Percentiles rank a stretch among this genome's conserved stretches.
Conservation (phyloP, 169 alveolate species). For the Plasmodium knowlesi region DNA sequence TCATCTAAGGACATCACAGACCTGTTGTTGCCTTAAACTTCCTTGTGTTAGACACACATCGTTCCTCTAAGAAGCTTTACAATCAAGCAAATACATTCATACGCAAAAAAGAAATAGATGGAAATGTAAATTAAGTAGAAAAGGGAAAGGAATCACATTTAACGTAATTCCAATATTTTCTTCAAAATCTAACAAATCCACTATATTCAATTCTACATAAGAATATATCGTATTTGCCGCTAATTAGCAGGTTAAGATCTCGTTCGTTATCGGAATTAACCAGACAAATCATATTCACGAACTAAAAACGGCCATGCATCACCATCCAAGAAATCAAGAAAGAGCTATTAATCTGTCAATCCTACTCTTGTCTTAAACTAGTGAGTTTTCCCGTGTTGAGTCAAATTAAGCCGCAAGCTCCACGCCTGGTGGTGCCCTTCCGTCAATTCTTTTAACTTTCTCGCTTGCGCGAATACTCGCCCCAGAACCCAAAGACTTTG, state of each 20-base stretch:
- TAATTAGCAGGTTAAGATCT: slow-evolving; percentile 95
- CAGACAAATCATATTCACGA: slow-evolving; percentile 86
- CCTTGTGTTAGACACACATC: slow-evolving; percentile 89
- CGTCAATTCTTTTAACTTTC: slow-evolving; percentile 95
- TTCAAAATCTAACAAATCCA: neutral
- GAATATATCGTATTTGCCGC: slow-evolving; percentile 75
- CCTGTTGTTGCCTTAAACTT: slow-evolving; percentile 95
- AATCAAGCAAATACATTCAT: slow-evolving; percentile 50
- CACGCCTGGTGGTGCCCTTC: slow-evolving; percentile 96
- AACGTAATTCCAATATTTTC: neutral
- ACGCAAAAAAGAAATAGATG: neutral
- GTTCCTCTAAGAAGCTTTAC: slow-evolving; percentile 92
- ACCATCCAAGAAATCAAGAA: slow-evolving; percentile 92
- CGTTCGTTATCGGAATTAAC: slow-evolving; percentile 92
- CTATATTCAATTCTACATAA: neutral
- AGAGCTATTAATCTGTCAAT: slow-evolving; percentile 92
- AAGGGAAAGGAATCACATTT: slow-evolving; percentile 17
- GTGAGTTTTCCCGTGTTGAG: slow-evolving; percentile 93
- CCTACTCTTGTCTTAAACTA: slow-evolving; percentile 92
- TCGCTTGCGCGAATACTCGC: slow-evolving; percentile 97
- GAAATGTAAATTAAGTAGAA: neutral
- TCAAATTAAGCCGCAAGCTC: slow-evolving; percentile 94
- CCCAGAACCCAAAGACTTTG: slow-evolving; percentile 95
- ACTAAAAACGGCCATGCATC: slow-evolving; percentile 94
- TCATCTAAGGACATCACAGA: slow-evolving; percentile 94